Evolutionary conservation across 768 basidiomycete species (phyloP).

Genomic region (Lentinula sp.): DNA sequence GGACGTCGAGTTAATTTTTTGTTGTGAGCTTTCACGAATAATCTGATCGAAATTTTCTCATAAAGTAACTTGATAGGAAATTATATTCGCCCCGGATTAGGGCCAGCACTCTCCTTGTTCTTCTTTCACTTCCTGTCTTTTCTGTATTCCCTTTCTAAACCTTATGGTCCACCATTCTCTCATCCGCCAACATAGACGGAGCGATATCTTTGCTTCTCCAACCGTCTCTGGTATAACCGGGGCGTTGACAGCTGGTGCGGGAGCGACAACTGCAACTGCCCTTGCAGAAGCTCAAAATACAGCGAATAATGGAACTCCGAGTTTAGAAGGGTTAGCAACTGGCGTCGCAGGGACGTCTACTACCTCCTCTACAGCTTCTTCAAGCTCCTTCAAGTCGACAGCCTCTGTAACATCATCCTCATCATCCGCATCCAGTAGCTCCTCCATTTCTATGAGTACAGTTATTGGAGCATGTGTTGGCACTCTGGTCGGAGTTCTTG

Average conservation of each 20-base stretch:
- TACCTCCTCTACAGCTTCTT: slow-evolving; percentile 11
- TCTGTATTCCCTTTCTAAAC: background rate
- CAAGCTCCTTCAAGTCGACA: slow-evolving; percentile 11
- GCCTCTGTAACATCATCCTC: slow-evolving; percentile 11
- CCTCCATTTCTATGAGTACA: slow-evolving; percentile 39
- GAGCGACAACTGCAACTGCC: background rate
- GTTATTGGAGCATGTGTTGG: slow-evolving; percentile 63
- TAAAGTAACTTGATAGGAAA: background rate
- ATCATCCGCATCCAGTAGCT: slow-evolving; percentile 17
- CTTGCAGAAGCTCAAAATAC: slow-evolving; percentile 13
- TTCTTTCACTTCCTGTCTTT: background rate
- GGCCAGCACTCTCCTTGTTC: slow-evolving; percentile 4
- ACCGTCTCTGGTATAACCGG: slow-evolving; percentile 13
- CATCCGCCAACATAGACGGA: background rate
- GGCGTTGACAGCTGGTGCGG: slow-evolving; percentile 4
- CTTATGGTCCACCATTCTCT: background rate
- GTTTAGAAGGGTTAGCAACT: slow-evolving; percentile 12
- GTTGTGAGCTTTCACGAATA: background rate
- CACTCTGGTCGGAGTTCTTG: slow-evolving; percentile 47
- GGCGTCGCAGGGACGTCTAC: slow-evolving; percentile 11
- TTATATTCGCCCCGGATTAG: background rate
- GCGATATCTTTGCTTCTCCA: slow-evolving; percentile 8
- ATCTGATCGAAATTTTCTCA: background rate
- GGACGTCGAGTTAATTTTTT: background rate
- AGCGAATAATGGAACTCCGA: slow-evolving; percentile 2